Conservation (phyloP, 441 rosid genomes). For the Gossypium gossypioides region DNA sequence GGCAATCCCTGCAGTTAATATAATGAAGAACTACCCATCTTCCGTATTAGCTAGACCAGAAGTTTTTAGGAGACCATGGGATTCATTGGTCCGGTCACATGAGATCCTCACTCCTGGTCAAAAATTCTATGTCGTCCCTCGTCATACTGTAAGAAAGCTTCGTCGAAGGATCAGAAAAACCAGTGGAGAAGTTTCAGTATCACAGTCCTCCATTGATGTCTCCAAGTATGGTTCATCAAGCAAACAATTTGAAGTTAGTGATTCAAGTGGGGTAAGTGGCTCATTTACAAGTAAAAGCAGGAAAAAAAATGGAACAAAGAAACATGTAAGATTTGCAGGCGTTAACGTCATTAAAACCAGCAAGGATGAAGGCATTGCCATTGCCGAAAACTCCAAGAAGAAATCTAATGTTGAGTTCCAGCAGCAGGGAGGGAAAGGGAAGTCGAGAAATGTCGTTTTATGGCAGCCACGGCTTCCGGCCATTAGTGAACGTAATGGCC, state of each 20-base stretch:
- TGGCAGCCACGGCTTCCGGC: slow-evolving; percentile 36
- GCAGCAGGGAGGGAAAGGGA: not conserved
- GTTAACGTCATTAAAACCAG: slow-evolving; percentile 16
- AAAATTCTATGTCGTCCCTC: slow-evolving; percentile 29
- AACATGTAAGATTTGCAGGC: slow-evolving; percentile 27
- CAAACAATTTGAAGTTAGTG: slow-evolving; percentile 1
- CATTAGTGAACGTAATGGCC: slow-evolving; percentile 17
- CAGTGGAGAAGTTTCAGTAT: not conserved
- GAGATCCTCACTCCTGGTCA: slow-evolving; percentile 36
- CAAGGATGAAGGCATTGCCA: not conserved
- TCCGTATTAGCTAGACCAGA: slow-evolving; percentile 36
- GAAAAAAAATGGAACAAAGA: slow-evolving; percentile 12
- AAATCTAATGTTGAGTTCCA: not conserved
- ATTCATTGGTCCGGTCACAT: slow-evolving; percentile 33
- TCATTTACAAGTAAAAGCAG: not conserved
- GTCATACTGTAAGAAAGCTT: slow-evolving; percentile 33
- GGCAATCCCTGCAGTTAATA: slow-evolving; percentile 35
- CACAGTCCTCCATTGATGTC: not conserved
- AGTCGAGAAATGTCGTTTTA: not conserved
- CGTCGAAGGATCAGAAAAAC: slow-evolving; percentile 21
- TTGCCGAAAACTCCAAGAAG: not conserved
- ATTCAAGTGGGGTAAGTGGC: not conserved
- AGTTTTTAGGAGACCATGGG: slow-evolving; percentile 39
- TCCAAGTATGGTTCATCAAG: not conserved
- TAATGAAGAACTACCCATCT: slow-evolving; percentile 39